Base-by-base conservation (phyloP, 2,329 filamentous ascomycete species). In the Alternaria sp. region DNA sequence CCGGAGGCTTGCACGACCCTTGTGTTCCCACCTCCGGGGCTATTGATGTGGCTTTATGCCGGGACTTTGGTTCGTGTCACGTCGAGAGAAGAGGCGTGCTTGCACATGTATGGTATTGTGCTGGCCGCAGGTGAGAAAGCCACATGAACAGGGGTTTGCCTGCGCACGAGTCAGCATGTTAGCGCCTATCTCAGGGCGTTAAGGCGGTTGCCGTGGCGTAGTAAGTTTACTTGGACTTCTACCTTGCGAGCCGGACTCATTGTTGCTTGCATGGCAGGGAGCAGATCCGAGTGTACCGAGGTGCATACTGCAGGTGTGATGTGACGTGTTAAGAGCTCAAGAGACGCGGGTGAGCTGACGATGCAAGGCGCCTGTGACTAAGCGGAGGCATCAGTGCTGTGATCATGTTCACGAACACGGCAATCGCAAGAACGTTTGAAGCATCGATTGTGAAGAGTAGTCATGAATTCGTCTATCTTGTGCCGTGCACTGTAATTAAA, bases 1-100 rank as follows among this genome's bases (percentile, higher is more conserved):
- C 25, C 12, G 33, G 49, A 43, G 46, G 49, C 43, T 25, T 37
- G 58, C 58, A 55, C 50, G 33, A 33, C 41, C 58, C 41, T 47
- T 25, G 50, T 55, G 43, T 60, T 55, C 57, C 25, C 57, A 53
- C 30, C 6, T 20, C 7, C n/a, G 33, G 23, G 25, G 47, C 21
- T 55, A 53, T 54, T 9, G 20, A 55, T 55, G 49, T 60, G 58
- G 49, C 58, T 46, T 2, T 6, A 54, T 51, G 23, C 47, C 57
- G 20, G 33, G 25, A 9, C 23, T 54, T 28, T 59, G 47, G 47
- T 59, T 45, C 47, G 57, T 59, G 57, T 54, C 57, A 59, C 57
- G 37, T 59, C 33, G 51, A n/a, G 50, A 20, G 26, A 26, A 23
- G 43, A 37, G 58, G 50, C 58, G 50, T 30, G 23, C 49, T 53